Percentiles rank a stretch among this genome's conserved stretches.
These are phyloP conservation scores for Tuctoria greenei DNA, from an alignment of 176 grass and related monocot species.

Conservation along the genomic window DNA sequence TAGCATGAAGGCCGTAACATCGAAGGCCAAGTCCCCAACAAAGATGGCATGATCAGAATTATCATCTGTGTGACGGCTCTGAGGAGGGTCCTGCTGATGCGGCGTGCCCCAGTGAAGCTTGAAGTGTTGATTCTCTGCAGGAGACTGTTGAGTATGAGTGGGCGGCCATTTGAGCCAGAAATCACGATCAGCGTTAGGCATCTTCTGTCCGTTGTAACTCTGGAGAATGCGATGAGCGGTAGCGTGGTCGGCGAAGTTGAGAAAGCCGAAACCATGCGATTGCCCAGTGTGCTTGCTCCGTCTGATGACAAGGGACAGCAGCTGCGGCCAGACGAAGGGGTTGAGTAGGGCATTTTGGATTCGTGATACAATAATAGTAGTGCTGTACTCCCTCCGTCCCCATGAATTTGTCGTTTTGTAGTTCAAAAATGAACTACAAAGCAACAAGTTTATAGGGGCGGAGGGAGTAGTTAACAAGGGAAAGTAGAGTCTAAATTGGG, in stretches of 20 bases:
- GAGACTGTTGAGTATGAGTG: neutral
- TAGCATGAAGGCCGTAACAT: conserved; percentile 77
- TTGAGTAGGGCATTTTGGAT: neutral
- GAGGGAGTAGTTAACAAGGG: neutral
- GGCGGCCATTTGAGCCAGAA: conserved; percentile 77
- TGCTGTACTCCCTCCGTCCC: no score
- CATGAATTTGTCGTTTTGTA: no score
- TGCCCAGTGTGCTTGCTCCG: conserved; percentile 50
- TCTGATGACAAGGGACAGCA: conserved; percentile 46
- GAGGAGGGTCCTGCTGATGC: neutral
- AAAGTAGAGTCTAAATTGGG: neutral
- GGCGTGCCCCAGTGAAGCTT: neutral
- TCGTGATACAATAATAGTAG: neutral
- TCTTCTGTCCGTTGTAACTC: conserved; percentile 68
- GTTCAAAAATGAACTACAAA: no score
- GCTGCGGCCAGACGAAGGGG: conserved; percentile 18
- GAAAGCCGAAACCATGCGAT: conserved; percentile 59
- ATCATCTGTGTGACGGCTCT: neutral
- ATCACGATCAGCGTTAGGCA: conserved; percentile 50
- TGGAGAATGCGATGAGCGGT: conserved; percentile 50
- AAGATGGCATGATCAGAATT: conserved; percentile 51
- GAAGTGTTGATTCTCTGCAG: conserved; percentile 23
- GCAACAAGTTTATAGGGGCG: no score
- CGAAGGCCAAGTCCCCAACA: conserved; percentile 58
- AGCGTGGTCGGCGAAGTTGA: conserved; percentile 49